Evolutionary conservation across 129 eudicot species (phyloP).

Genomic region (Lactuca saligna): DNA sequence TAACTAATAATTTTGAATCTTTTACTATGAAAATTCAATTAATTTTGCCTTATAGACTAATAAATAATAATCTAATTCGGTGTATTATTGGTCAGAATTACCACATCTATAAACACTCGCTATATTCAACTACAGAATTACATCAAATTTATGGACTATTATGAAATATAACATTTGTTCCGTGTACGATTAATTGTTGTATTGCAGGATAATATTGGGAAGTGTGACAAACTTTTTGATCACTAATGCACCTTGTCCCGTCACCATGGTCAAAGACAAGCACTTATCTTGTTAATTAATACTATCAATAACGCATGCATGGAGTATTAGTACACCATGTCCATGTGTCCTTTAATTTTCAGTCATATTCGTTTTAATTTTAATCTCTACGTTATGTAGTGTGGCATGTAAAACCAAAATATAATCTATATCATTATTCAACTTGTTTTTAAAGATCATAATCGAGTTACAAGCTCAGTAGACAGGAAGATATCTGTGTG

Average conservation of each 20-base stretch:
- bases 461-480: too few relatives aligned
- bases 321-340: conserved; percentile 1
- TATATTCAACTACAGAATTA: too few relatives aligned
- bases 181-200: conserved; percentile 8
- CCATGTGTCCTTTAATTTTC: neutral
- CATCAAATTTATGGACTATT: neutral
- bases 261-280: conserved; percentile 83
- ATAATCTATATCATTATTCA: neutral
- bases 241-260: conserved; percentile 66
- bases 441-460: conserved; percentile 7
- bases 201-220: conserved; percentile 68
- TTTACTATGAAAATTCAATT: too few relatives aligned
- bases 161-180: neutral
- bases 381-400: neutral
- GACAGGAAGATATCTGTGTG: neutral
- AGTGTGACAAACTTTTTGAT: conserved; percentile 81
- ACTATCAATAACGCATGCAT: conserved; percentile 22
- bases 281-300: conserved; percentile 24
- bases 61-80: too few relatives aligned
- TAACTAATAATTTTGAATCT: too few relatives aligned
- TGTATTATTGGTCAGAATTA: too few relatives aligned
- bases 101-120: too few relatives aligned
- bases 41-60: too few relatives aligned
- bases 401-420: conserved; percentile 1
- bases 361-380: neutral